Percentiles rank a stretch among this genome's conserved stretches.
Evolutionary conservation across 345 rosid genomes (phyloP).

Genomic region (Eucalyptus brandiana): DNA sequence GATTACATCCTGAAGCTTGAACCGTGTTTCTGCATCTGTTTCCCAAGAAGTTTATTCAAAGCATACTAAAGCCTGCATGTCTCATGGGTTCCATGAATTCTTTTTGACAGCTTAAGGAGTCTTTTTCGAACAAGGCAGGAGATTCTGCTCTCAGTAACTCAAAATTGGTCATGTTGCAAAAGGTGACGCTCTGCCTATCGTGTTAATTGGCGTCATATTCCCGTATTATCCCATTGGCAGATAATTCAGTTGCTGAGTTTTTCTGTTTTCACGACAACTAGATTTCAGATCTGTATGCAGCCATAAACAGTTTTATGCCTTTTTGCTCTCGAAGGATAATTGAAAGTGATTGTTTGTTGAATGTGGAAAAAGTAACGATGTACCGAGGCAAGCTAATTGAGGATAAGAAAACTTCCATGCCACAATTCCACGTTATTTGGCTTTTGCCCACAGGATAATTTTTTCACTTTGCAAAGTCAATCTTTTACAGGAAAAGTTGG

Average conservation of each 20-base stretch:
- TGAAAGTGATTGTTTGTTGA: not conserved
- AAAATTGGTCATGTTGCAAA: constrained; percentile 36
- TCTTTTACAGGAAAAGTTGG: constrained; percentile 38
- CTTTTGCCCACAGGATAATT: not conserved
- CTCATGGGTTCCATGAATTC: not conserved
- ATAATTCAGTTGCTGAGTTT: not conserved
- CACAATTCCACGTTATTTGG: not conserved
- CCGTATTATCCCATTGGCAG: not conserved
- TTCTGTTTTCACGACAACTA: not conserved
- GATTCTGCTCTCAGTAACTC: constrained; percentile 12
- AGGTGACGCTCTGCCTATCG: constrained; percentile 11
- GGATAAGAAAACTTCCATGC: not conserved
- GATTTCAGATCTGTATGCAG: not conserved
- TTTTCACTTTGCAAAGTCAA: not conserved
- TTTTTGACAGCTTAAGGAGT: constrained; percentile 41
- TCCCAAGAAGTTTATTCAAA: not conserved
- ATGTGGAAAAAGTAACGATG: not conserved
- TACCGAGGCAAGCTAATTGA: not conserved
- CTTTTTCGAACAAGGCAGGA: constrained; percentile 2
- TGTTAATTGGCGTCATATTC: not conserved
- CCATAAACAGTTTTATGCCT: not conserved
- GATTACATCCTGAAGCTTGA: not conserved
- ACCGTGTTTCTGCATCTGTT: not conserved
- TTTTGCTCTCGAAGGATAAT: not conserved
- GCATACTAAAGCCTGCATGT: not conserved